Base-by-base conservation (phyloP, 352 stramenopile genomes). In the Pythium pyrilobum region DNA sequence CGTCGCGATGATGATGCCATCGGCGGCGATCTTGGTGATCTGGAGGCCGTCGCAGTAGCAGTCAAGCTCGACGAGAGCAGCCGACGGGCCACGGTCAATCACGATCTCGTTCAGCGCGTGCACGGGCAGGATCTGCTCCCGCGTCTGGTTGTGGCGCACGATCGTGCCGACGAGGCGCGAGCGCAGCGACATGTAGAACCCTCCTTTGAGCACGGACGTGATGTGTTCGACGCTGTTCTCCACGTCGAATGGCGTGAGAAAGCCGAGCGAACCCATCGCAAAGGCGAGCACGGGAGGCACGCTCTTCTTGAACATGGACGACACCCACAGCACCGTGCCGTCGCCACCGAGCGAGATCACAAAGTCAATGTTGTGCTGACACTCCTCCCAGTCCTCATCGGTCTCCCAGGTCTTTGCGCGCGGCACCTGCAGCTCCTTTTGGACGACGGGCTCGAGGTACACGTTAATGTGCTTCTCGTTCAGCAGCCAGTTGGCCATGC, bases 81-180 rank as follows among this genome's bases (percentile, higher is more conserved):
- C 83, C 2, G 70, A 89, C 20, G 77, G 80, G 5, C 97, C 96
- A 33, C 96, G 86, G 66, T 99, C 96, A 51, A 99, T 96, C 25
- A 98, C 96, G 38, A 99, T 96, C 78, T 99, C 97, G 68, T 99
- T 99, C 29, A 99, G 72, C 8, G 97, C 96, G 63, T 98, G 92
- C 52, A 96, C 81, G 1, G 87, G 68, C 28, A 69, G 63, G n/a
- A 74, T 53, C 16, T 71, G 67, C 48, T 86, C 74, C 5, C 52
- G 62, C 28, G 81, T 71, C 48, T 87, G 70, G 50, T 77, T 69
- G 8, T 66, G 66, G 29, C 85, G 82, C 23, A 81, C 72, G 52
- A 95, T 88, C 33, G 82, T 79, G 36, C 81, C 83, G 12, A 79
- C 67, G 27, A 95, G 61, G 2, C 85, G 74, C 20, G 83, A 92